Base-by-base conservation (phyloP, 2,329 filamentous ascomycete genomes). In the Ophiostoma populinum region DNA sequence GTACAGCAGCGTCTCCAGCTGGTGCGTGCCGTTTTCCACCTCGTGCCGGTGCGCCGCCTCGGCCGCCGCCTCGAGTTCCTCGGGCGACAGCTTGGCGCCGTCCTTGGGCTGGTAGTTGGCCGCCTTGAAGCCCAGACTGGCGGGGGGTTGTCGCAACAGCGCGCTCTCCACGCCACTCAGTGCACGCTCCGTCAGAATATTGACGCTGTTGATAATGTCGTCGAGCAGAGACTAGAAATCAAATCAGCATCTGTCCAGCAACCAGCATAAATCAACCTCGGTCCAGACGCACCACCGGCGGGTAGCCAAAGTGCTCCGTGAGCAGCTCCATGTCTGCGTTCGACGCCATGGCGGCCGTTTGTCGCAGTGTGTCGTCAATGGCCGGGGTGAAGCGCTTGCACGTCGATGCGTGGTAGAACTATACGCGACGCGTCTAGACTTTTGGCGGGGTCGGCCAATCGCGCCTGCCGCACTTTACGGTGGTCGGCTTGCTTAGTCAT, bases 121-220 rank as follows among this genome's bases (percentile, higher is more conserved):
- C 43, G 61, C 49, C 48, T 67, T 65, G 60, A 94, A 95, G n/a
- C 90, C 90, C 22, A 98, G 70, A 11, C 72, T 66, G 18, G 75
- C 64, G 0, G 86, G 80, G 1, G 80, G 71, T 3, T 80, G 76
- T 34, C 68, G 67, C 32, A 82, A 63, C 15, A 98, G 73, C 1
- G 82, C 81, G 37, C 74, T 71, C 56, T 95, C 90, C 44, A 95
- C 75, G 41, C 80, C 82, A 49, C 82, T 81, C 49, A 93, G 75
- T 36, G 83, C 86, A 54, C 79, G 79, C 57, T 92, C 90, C 49
- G 90, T 79, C 48, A 94, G 71, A 49, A 87, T 81, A 61, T 95
- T 98, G 55, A 94, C 75, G 37, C 79, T 80, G 63, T 95, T 94
- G 61, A 95, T 93, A 47, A 95, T 86, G 58, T 95, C 87, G 70